Evolutionary conservation across 805 yeast genomes (phyloP), one percentile per base, ranked within the genome.

Genomic region (Wickerhamiella cacticola): DNA sequence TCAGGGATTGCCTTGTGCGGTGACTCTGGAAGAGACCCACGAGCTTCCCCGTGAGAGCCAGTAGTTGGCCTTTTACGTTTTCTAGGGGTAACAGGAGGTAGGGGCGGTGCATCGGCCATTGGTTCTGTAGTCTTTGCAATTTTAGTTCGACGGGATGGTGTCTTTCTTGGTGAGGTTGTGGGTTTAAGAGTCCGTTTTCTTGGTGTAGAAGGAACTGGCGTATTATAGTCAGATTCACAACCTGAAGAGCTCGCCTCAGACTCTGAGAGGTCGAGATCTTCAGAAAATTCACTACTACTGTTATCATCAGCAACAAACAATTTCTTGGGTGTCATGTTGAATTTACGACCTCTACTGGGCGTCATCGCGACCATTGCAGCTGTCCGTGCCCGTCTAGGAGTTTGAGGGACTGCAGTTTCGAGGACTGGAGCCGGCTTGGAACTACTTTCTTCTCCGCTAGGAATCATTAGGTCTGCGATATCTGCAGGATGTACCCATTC

Each of bases 21-120:
- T 8, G 52, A 46, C 2, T 33, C 21, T 12, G 54, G 54, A 4
- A 52, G 41, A 2, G 41, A n/a, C 3, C 47, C 33, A 10, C 15
- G 25, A 12, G 15, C 5, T 3, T 40, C 33, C 7, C 8, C 28
- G 22, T 16, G 33, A 31, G 7, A 12, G n/a, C 16, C n/a, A 29
- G 34, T 13, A 5, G 5, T 10, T 26, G 35, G 9, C 4, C 25
- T 15, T 13, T 10, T 19, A 3, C 5, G 8, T 19, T 29, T 24
- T 18, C 36, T 41, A 15, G 31, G 33, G 24, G 29, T 41, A 15
- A 19, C 36, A 5, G 36, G 45, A 25, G 31, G 45, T 13, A 36
- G 25, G 21, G 3, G 5, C 8, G 24, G 25, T 19, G 25, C 21
- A 10, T 4, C 16, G 9, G 41, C 13, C 8, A 19, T 12, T 7